Base-by-base conservation (phyloP, 306 rosid genomes). In the Casuarina equisetifolia region DNA sequence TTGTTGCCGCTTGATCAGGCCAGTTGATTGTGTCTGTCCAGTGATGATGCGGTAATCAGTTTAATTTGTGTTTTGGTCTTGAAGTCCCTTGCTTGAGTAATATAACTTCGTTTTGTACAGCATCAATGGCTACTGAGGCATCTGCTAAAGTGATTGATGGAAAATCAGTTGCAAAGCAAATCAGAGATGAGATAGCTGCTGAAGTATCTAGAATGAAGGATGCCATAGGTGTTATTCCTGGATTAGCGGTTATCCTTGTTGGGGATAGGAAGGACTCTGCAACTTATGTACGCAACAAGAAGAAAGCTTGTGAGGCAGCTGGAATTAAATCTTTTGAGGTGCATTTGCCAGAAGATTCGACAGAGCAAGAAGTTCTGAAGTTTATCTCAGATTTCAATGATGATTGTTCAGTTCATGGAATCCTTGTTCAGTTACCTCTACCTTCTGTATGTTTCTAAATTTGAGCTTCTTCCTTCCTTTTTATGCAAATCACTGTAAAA, bases 191-290 rank as follows among this genome's bases (percentile, higher is more conserved):
- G 86, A 88, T 91, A 82, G 68, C 82, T 17, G 84, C 72, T 5
- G 93, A 93, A 79, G 93, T 91, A 58, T 78, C 85, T 5, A 86
- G 86, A 83, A 88, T 93, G 97, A 89, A 80, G 89, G 91, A 88
- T 53, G 90, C 88, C 16, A 87, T 75, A 20, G 93, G 94, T 54
- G 79, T 89, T 74, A 78, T 79, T 86, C 98, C 97, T 0, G 97
- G 97, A n/a, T 86, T 93, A 74, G 98, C 97, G n/a, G 98, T 93
- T 69, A 88, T 93, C 62, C 92, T 93, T 82, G 93, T 93, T 42
- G 98, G 98, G 74, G 93, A 88, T 54, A 90, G 93, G 87, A 88
- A 93, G 83, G 95, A 93, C 70, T 91, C 98, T 48, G 92, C 91
- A 17, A 90, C 97, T 59, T 93, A 93, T 55, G 97, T 91, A 43